These are phyloP conservation scores for Phytophthora cryptogea DNA, from an alignment of 352 stramenopile species.

Conservation along the genomic window DNA sequence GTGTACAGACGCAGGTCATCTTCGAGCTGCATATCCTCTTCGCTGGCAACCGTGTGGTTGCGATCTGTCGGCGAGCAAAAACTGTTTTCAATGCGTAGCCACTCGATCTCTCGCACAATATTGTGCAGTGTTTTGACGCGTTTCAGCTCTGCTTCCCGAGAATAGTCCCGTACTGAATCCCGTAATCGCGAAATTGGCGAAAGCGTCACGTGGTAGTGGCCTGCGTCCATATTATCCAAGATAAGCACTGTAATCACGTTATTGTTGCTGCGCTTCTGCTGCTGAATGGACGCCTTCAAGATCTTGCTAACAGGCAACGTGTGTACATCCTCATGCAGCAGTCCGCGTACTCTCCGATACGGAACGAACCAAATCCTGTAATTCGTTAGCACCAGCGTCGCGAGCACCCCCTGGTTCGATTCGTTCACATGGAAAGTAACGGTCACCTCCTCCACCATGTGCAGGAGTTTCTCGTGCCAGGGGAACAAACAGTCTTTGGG, in stretches of 20 bases:
- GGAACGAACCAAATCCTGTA: constrained; percentile 88
- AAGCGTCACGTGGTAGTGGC: constrained; percentile 84
- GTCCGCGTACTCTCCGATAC: constrained; percentile 70
- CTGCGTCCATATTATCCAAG: constrained; percentile 88
- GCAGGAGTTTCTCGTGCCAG: constrained; percentile 82
- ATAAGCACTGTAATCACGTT: constrained; percentile 74
- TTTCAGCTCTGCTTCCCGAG: constrained; percentile 74
- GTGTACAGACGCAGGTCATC: constrained; percentile 65
- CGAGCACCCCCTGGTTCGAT: constrained; percentile 81
- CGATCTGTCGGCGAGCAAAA: constrained; percentile 79
- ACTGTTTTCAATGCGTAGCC: constrained; percentile 83
- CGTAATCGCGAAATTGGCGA: constrained; percentile 75
- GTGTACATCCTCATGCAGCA: constrained; percentile 86
- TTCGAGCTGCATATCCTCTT: constrained; percentile 61
- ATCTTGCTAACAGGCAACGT: constrained; percentile 83
- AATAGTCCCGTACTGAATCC: constrained; percentile 71
- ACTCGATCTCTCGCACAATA: constrained; percentile 83
- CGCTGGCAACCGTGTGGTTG: constrained; percentile 61
- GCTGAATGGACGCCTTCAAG: constrained; percentile 72
- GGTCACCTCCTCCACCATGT: constrained; percentile 87
- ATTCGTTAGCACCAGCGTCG: constrained; percentile 80
- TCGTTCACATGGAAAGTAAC: constrained; percentile 91
- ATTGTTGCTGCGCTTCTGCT: constrained; percentile 85
- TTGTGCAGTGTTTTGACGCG: constrained; percentile 81
- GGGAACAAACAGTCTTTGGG: constrained; percentile 82